Evolutionary conservation across 2,329 filamentous ascomycete genomes (phyloP), one percentile per base, ranked within the genome.

Genomic region (Trichoderma sp.): DNA sequence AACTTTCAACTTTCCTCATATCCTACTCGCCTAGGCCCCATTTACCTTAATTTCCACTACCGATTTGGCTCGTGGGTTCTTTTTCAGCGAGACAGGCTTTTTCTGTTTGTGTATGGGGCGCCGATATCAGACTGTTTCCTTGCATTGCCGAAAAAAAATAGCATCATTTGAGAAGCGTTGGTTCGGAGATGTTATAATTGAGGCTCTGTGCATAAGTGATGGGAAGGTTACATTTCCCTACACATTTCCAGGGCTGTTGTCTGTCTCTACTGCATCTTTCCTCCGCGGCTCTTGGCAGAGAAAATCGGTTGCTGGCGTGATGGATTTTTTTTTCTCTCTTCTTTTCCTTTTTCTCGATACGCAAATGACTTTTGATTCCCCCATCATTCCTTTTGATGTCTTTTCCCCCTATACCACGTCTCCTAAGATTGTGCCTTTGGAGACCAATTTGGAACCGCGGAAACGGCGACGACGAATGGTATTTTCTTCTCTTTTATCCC

Each of bases 321-420:
- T 54, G 50, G 35, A 64, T 13, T 22, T 53, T 29, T 35, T 56
- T 53, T 22, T 25, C 70, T 71, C 37, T 59, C 22, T 48, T 45
- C 5, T 22, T 29, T 29, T 39, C 7, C 3, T 52, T 32, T 68
- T 27, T 37, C 27, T 45, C 50, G 53, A 58, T 58, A 29, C n/a
- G 63, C 45, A 57, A 61, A 63, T 58, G 58, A 69, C 69, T 39
- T 57, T 67, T 67, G 64, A 67, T 67, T 67, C 64, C 64, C 64
- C 64, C 54, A 52, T 48, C 67, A 66, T 72, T 74, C 68, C 65
- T 72, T 74, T 72, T 53, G 71, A 69, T 67, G 71, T 73, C 56
- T 70, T 68, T 72, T 70, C 29, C 29, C 61, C 42, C 53, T 45
- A 19, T 66, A 32, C 19, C 56, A 42, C 42, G 13, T 12, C 39